Evolutionary conservation across 202 grass and related monocot genomes (phyloP), one percentile per base, ranked within the genome.

Genomic region (Carex sylvatica): DNA sequence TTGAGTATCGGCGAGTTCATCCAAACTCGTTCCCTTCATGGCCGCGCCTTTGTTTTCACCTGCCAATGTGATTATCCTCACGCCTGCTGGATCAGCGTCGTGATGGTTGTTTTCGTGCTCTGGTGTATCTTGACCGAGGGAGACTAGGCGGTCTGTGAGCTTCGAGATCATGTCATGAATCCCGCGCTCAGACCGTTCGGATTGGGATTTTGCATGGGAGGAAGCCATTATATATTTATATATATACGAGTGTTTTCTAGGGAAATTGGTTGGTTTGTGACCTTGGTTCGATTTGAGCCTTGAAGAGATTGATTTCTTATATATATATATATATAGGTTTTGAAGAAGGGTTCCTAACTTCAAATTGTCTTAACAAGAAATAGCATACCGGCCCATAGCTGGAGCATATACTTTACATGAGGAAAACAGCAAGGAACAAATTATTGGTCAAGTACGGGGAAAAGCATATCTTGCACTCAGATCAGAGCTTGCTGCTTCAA

Each of bases 21-120:
- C 89, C 64, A 44, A 80, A 19, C 36, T 40, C 0, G 30, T 56
- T 2, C 53, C 79, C 20, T 88, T 90, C 91, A 86, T 89, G 14
- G 66, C 47, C 2, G 95, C 91, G 0, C 95, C 91, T 30, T 78
- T 82, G 89, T 90, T 98, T 70, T 90, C 88, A 58, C 92, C 89
- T 0, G 80, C 82, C 65, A 93, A 79, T 72, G 92, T 92, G 84
- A 95, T 83, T 80, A 95, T 79, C 70, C 80, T 87, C 0, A 82
- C 3, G n/a, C 77, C 83, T 14, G 56, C 83, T 14, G 56, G 16
- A 58, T 33, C 62, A 15, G 65, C 22, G 33, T 74, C 61, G 11
- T n/a, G 18, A 59, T 78, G 79, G 61, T n/a, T 10, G 86, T 47
- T 65, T 13, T 74, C 83, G 15, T 78, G 70, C 30, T 61, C 72